phyloP scores from a whole-genome alignment of 2,329 filamentous ascomycete species.

The Xylaria digitata region DNA sequence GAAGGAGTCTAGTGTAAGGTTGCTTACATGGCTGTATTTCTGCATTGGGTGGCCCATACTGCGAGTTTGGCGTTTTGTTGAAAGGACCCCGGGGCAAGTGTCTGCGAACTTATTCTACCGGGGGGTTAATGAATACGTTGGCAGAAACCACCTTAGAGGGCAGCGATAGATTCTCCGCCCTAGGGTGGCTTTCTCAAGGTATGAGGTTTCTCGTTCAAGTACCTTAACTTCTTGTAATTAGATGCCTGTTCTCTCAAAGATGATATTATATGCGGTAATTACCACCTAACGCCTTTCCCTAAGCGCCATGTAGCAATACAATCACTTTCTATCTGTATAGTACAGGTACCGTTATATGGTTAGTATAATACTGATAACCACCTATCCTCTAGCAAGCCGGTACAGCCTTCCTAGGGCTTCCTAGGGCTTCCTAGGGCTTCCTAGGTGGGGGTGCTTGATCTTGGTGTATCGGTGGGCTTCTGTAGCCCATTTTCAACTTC shows the following conservation, averaged over 20 bases:
- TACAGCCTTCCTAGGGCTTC: too few species aligned
- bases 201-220: conserved; percentile 24
- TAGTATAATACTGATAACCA: conserved; percentile 14
- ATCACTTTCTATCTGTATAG: conserved; percentile 5
- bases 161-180: conserved; percentile 26
- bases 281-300: conserved; percentile 20
- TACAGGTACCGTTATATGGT: background rate
- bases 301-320: conserved; percentile 34
- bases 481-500: conserved; percentile 60
- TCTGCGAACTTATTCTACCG: conserved; percentile 28
- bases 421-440: background rate
- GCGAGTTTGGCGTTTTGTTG: conserved; percentile 41
- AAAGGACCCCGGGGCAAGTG: conserved; percentile 34
- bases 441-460: background rate
- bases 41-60: conserved; percentile 45
- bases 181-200: conserved; percentile 21
- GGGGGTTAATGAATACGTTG: conserved; percentile 32
- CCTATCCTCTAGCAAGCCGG: background rate
- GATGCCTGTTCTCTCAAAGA: conserved; percentile 43
- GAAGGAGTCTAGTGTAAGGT: conserved; percentile 40
- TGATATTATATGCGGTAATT: conserved; percentile 47
- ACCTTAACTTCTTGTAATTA: conserved; percentile 47
- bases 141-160: conserved; percentile 14
- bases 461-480: conserved; percentile 18
- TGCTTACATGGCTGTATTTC: conserved; percentile 48